Evolutionary conservation across 2,329 filamentous ascomycete species (phyloP).

Genomic region (Escovopsis sp.): DNA sequence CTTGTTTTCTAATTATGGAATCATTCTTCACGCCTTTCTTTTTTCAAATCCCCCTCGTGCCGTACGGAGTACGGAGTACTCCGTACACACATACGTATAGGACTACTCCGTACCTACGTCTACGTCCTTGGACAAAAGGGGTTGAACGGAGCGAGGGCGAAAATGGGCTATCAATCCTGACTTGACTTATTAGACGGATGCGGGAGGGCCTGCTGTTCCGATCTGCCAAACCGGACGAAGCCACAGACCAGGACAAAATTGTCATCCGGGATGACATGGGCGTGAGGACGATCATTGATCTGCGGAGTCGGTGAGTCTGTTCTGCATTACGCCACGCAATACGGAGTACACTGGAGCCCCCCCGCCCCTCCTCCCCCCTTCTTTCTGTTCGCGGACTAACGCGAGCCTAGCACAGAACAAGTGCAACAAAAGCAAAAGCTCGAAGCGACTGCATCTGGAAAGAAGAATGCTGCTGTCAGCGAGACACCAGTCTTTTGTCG

Average conservation of each 20-base stretch:
- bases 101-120: no score
- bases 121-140: no score
- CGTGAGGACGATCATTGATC: conserved; percentile 61
- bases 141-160: no score
- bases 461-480: conserved; percentile 26
- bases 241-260: conserved; percentile 48
- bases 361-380: not conserved
- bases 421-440: conserved; percentile 51
- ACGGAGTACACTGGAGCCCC: not conserved
- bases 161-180: not conserved
- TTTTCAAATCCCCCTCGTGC: no score
- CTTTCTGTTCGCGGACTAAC: not conserved
- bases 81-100: no score
- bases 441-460: conserved; percentile 27
- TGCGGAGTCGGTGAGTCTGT: conserved; percentile 53
- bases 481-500: conserved; percentile 39
- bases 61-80: no score
- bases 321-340: not conserved
- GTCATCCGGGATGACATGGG: conserved; percentile 43
- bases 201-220: conserved; percentile 52
- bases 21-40: no score
- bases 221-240: conserved; percentile 56
- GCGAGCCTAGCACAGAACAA: conserved; percentile 49
- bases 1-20: not conserved
- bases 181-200: conserved; percentile 27